Conservation (phyloP, 306 rosid genomes). For the Purshia tridentata region DNA sequence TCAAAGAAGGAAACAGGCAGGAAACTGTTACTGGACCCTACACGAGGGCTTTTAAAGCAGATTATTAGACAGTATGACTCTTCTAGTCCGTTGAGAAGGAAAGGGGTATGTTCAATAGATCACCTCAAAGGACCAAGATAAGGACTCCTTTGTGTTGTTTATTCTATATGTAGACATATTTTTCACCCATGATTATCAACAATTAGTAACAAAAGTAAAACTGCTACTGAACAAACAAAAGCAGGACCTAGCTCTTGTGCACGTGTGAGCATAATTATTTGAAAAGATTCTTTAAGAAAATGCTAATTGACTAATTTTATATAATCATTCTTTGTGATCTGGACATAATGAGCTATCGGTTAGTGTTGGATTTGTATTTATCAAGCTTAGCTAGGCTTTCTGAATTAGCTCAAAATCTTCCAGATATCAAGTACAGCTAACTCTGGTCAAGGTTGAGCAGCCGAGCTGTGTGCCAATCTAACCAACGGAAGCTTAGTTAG, state of each 20-base stretch:
- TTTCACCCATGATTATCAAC: constrained; percentile 20
- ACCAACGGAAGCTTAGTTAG: constrained; percentile 2
- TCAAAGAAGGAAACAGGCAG: constrained; percentile 80
- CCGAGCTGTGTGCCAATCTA: constrained; percentile 7
- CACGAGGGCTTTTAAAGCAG: constrained; percentile 79
- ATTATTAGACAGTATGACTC: constrained; percentile 88
- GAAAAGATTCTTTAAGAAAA: not conserved
- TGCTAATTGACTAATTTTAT: not conserved
- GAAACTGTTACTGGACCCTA: constrained; percentile 84
- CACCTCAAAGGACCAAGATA: constrained; percentile 1
- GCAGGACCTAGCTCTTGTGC: not conserved
- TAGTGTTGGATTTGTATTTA: not conserved
- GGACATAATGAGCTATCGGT: not conserved
- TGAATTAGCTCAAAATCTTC: not conserved
- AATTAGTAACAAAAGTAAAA: not conserved
- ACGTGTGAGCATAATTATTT: not conserved
- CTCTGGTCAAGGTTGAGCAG: constrained; percentile 3
- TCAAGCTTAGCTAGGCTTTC: not conserved
- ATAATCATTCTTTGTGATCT: not conserved
- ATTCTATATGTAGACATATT: not conserved
- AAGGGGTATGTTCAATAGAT: constrained; percentile 69
- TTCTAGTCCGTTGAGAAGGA: constrained; percentile 70
- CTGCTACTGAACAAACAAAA: not conserved
- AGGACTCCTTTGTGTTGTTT: constrained; percentile 5
- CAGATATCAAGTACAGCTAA: not conserved